Percentiles rank a stretch among this genome's conserved stretches.
Conservation (phyloP, 179 eudicot genomes). For the Drosera spatulata region DNA sequence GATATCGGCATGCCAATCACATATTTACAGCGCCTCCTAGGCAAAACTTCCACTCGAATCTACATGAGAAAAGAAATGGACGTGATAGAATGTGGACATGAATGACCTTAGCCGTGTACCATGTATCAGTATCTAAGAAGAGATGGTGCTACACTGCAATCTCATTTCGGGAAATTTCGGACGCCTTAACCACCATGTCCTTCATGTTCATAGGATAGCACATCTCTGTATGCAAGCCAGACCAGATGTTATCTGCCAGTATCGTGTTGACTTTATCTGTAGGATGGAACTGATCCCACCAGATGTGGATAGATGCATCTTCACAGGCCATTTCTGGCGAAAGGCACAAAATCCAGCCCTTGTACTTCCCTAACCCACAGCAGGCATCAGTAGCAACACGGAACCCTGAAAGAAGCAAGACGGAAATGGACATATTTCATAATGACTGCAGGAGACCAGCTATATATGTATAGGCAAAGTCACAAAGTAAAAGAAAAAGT, state of each 20-base stretch:
- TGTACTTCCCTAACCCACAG: constrained; percentile 74
- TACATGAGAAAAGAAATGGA: too few relatives aligned
- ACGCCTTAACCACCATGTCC: constrained; percentile 26
- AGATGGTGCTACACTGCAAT: neutral
- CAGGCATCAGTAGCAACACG: constrained; percentile 54
- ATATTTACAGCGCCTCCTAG: too few relatives aligned
- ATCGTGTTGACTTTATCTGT: constrained; percentile 68
- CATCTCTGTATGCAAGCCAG: constrained; percentile 55
- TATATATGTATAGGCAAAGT: too few relatives aligned
- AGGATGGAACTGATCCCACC: constrained; percentile 99
- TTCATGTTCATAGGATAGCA: constrained; percentile 77
- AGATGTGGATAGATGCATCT: constrained; percentile 64
- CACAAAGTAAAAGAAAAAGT: too few relatives aligned
- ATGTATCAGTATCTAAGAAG: neutral
- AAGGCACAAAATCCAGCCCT: constrained; percentile 69
- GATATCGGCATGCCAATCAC: too few relatives aligned
- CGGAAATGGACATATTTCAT: too few relatives aligned
- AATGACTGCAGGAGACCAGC: too few relatives aligned
- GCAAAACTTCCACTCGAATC: too few relatives aligned
- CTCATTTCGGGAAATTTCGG: neutral
- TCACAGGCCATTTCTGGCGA: constrained; percentile 74
- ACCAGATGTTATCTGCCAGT: constrained; percentile 84
- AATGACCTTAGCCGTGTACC: neutral
- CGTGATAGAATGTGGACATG: too few relatives aligned
- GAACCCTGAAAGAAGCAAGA: constrained; percentile 33